Evolutionary conservation across 768 basidiomycete species (phyloP).

Genomic region (Pilatotrama ljubarskyi): DNA sequence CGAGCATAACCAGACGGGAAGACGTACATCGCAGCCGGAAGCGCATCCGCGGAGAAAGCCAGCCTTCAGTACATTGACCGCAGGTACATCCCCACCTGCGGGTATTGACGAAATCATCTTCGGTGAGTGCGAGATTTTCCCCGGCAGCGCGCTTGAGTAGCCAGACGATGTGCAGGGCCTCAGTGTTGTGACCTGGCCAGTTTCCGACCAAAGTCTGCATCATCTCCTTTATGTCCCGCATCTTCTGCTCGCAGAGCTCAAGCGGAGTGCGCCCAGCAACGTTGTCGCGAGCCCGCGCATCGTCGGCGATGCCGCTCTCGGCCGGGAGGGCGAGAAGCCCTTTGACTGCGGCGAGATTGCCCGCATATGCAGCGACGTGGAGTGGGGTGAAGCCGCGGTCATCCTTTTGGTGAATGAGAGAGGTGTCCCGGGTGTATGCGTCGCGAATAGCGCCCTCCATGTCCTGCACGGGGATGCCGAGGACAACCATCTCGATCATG

Average conservation of each 20-base stretch:
- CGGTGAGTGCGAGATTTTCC: background rate
- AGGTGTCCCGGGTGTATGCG: background rate
- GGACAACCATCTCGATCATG: background rate
- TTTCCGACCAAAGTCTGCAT: background rate
- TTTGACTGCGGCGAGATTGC: background rate
- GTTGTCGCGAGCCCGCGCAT: slow-evolving; percentile 4
- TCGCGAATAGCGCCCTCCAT: background rate
- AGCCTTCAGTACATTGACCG: slow-evolving; percentile 12
- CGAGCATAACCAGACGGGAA: background rate
- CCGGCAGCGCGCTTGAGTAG: slow-evolving; percentile 6
- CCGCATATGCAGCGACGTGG: slow-evolving; percentile 13
- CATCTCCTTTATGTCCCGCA: slow-evolving; percentile 1
- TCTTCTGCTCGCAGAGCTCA: slow-evolving; percentile 11
- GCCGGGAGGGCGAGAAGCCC: slow-evolving; percentile 10
- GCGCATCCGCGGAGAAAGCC: slow-evolving; percentile 19
- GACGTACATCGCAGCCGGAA: slow-evolving; percentile 11
- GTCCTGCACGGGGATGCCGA: background rate
- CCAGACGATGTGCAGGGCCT: slow-evolving; percentile 3
- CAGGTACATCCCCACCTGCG: slow-evolving; percentile 16
- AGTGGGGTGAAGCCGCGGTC: slow-evolving; percentile 17
- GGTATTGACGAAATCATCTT: slow-evolving; percentile 1
- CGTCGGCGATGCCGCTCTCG: background rate
- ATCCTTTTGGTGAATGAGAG: slow-evolving; percentile 5
- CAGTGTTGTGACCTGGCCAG: background rate
- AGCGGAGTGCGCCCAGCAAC: slow-evolving; percentile 11